These are phyloP conservation scores for Penicillium sp. DNA, from an alignment of 2,329 filamentous ascomycete species.

Conservation along the genomic window DNA sequence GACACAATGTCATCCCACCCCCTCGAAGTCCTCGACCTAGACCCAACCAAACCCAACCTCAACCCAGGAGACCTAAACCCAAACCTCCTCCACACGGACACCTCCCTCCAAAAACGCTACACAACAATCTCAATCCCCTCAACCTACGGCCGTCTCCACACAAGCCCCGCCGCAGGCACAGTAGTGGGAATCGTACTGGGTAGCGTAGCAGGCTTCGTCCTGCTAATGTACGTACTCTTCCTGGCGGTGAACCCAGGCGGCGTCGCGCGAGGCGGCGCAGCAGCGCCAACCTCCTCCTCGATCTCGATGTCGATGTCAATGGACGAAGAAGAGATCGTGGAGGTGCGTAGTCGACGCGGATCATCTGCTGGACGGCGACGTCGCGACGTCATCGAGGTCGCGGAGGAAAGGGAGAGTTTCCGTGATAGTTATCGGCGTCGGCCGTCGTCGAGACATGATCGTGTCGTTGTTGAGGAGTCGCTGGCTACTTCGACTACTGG, in stretches of 20 bases:
- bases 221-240: conserved; percentile 56
- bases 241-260: conserved; percentile 50
- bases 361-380: conserved; percentile 16
- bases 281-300: conserved; percentile 7
- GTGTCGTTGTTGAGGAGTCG: conserved; percentile 37
- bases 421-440: conserved; percentile 23
- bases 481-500: conserved; percentile 24
- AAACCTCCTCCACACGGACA: conserved; percentile 12
- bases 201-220: conserved; percentile 52
- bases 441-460: conserved; percentile 20
- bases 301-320: conserved; percentile 17
- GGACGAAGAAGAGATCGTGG: conserved; percentile 32
- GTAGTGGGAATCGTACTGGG: conserved; percentile 60
- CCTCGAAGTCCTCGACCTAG: neutral
- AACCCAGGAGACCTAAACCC: neutral
- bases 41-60: conserved; percentile 1
- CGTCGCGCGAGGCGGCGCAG: conserved; percentile 26
- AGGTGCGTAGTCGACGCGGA: conserved; percentile 21
- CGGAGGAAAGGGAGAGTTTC: conserved; percentile 31
- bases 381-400: conserved; percentile 35
- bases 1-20: neutral
- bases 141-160: conserved; percentile 57
- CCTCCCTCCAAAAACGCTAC: conserved; percentile 25
- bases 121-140: conserved; percentile 56
- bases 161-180: conserved; percentile 55